Evolutionary conservation across 768 basidiomycete genomes (phyloP), one percentile per base, ranked within the genome.

Genomic region (Coprinopsis sp.): DNA sequence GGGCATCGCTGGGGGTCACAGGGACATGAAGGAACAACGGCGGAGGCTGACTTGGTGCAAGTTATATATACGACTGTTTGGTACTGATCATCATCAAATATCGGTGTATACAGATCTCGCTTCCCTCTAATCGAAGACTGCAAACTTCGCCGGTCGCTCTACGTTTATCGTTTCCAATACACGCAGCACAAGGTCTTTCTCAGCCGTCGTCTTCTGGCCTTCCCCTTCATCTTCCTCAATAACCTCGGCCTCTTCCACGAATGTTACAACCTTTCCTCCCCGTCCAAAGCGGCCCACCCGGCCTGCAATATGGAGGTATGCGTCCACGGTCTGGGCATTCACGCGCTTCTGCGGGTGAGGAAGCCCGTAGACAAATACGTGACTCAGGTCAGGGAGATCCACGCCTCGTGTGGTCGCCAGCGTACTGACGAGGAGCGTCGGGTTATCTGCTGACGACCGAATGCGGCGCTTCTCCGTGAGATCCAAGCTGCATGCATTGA

Each of bases 211-310:
- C 33, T 57, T 59, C 43, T 47, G 42, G 3, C 46, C 39, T 16
- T 45, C 42, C 37, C 31, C 14, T 36, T 12, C 31, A 23, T 18
- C 30, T 23, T 58, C 60, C n/a, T 48, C 57, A 38, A 22, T 47
- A 37, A 58, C 61, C 45, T 57, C 65, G 30, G 57, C 66, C 44
- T 64, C 66, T 37, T 77, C 73, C 28, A 89, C 61, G 30, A 88
- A 67, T 22, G 72, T 79, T 47, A 90, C 68, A 42, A 87, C 84
- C 63, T 78, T 83, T 13, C 87, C 87, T 18, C 62, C 64, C 33
- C 76, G 63, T 36, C 82, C 81, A 59, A 86, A 84, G 49, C 87
- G 74, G 18, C 87, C 85, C n/a, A 82, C 84, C 11, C 87, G 78
- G 12, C 88, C 87, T 4, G 83, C 79, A 33, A 82, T 65, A 55